phyloP scores from a whole-genome alignment of 192 early-diverging fungal species.

The Linnemannia elongata region DNA sequence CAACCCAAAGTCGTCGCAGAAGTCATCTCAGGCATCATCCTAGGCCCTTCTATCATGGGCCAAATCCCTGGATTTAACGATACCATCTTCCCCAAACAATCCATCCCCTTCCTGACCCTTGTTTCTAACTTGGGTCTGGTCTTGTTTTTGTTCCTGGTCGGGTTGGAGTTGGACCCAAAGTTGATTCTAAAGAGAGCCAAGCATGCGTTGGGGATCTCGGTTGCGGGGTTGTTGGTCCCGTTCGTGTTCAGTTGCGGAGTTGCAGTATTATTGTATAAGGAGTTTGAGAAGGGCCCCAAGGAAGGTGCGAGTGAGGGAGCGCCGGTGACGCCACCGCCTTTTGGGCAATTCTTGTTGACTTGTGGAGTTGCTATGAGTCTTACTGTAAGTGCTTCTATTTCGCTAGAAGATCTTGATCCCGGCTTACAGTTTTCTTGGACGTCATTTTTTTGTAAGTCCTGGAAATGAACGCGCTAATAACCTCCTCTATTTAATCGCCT shows the following conservation, averaged over 20 bases:
- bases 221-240: constrained; percentile 81
- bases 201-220: constrained; percentile 71
- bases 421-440: background rate
- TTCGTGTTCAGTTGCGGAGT: constrained; percentile 81
- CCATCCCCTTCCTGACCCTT: constrained; percentile 77
- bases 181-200: constrained; percentile 68
- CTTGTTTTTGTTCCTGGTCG: constrained; percentile 88
- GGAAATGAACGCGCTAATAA: background rate
- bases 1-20: constrained; percentile 93
- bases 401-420: background rate
- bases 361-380: constrained; percentile 90
- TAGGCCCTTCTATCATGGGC: constrained; percentile 87
- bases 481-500: background rate
- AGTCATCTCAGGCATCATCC: constrained; percentile 86
- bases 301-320: constrained; percentile 60
- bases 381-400: constrained; percentile 61
- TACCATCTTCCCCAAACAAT: constrained; percentile 78
- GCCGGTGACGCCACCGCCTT: constrained; percentile 58
- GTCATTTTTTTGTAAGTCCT: background rate
- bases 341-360: constrained; percentile 81
- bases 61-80: constrained; percentile 74
- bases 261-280: constrained; percentile 13
- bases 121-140: constrained; percentile 88
- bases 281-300: constrained; percentile 20
- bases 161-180: constrained; percentile 81